phyloP scores from a whole-genome alignment of 148 eudicot species.

The Pharnaceum exiguum region DNA sequence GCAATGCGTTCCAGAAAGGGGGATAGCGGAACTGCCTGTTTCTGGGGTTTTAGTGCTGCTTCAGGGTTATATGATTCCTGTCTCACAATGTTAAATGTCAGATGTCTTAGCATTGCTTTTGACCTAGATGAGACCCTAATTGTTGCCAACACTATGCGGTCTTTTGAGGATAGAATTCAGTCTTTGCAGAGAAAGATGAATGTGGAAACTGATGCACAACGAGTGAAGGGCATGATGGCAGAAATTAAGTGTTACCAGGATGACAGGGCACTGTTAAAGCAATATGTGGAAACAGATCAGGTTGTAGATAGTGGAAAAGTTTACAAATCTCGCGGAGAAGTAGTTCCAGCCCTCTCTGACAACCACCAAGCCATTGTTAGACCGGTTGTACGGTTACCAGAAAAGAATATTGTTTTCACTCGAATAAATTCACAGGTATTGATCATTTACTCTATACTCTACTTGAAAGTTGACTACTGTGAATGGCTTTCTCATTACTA shows the following conservation, averaged over 20 bases:
- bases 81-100: slow-evolving; percentile 83
- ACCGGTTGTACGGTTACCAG: slow-evolving; percentile 80
- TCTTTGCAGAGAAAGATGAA: slow-evolving; percentile 70
- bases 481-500: too few species aligned
- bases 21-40: slow-evolving; percentile 46
- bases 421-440: slow-evolving; percentile 95
- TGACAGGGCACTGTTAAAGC: slow-evolving; percentile 78
- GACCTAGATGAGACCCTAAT: slow-evolving; percentile 97
- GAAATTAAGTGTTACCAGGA: slow-evolving; percentile 97
- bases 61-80: slow-evolving; percentile 70
- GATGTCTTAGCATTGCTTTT: slow-evolving; percentile 97
- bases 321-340: slow-evolving; percentile 74
- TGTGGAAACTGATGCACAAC: slow-evolving; percentile 68
- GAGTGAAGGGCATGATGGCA: slow-evolving; percentile 74
- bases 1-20: slow-evolving; percentile 77
- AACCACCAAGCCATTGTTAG: slow-evolving; percentile 77
- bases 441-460: too few species aligned
- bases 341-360: slow-evolving; percentile 80
- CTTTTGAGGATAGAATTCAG: slow-evolving; percentile 94
- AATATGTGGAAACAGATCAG: slow-evolving; percentile 94
- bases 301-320: slow-evolving; percentile 82
- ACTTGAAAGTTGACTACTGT: too few species aligned
- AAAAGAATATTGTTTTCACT: slow-evolving; percentile 82
- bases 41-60: slow-evolving; percentile 79
- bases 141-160: slow-evolving; percentile 94